Evolutionary conservation across 768 basidiomycete species (phyloP), one percentile per base, ranked within the genome.

Genomic region (Trametes cubensis): DNA sequence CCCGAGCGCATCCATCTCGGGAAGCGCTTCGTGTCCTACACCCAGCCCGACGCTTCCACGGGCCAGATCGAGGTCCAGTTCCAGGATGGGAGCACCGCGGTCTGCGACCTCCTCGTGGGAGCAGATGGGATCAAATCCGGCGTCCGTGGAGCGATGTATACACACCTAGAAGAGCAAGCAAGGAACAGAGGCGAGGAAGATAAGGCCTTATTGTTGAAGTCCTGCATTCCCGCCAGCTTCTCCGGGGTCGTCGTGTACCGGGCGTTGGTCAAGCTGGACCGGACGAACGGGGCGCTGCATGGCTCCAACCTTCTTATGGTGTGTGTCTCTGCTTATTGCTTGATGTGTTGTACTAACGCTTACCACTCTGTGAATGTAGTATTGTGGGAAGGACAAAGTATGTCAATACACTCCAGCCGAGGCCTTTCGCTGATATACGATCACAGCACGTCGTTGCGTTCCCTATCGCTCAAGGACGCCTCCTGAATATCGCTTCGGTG

Each of bases 91-190:
- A 64, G 67, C 7, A 64, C 62, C 0, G 69, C 67, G 10, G 49
- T 38, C 17, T 70, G 67, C 52, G 71, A 73, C 61, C n/a, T 70
- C 25, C 67, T 73, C 17, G 49, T 72, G 34, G 71, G 70, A 17
- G 62, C 67, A 3, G 72, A 73, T 39, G 72, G 72, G 8, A 58
- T 72, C 25, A 64, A 61, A 17, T 68, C 69, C 13, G 34, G 50
- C 3, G 65, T 67, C 3, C 64, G 66, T 20, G 47, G 15, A 4
- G 25, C 20, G 15, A 55, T 65, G 57, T 65, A 55, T 20, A 44
- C 45, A 20, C 41, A 50, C 0, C 47, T 62, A 15, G 64, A 55
- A 3, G 53, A 61, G 10, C 41, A 38, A 1, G 64, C 60, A 6
- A 11, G 28, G 3, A 40, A 21, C 1, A 45, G 23, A 1, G 57